Percentiles rank a stretch among this genome's conserved stretches.
phyloP scores from a whole-genome alignment of 768 basidiomycete species.

The Termitomyces sp. region DNA sequence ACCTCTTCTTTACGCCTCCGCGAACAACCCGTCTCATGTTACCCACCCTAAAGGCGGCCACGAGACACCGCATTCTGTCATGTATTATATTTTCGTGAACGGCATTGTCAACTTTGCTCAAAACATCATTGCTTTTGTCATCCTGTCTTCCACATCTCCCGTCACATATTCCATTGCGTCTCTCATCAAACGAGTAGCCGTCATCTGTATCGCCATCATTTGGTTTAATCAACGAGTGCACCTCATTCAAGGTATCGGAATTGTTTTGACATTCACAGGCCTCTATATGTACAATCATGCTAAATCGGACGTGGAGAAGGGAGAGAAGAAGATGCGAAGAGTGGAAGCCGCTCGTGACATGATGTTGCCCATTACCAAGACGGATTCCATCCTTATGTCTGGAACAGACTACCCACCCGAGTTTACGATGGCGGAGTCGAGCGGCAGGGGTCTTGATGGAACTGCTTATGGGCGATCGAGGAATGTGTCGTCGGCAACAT shows the following conservation, averaged over 20 bases:
- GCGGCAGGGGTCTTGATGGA: conserved; percentile 26
- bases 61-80: conserved; percentile 53
- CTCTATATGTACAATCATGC: conserved; percentile 96
- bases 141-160: conserved; percentile 92
- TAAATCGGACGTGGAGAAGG: conserved; percentile 87
- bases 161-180: conserved; percentile 99
- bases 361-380: conserved; percentile 63
- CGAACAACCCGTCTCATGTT: conserved; percentile 33
- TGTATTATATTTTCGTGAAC: conserved; percentile 86
- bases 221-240: conserved; percentile 93
- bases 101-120: conserved; percentile 95
- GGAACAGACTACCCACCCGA: conserved; percentile 34
- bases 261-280: conserved; percentile 82
- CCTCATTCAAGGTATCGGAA: conserved; percentile 83
- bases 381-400: conserved; percentile 47
- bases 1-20: conserved; percentile 51
- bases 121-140: conserved; percentile 96
- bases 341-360: conserved; percentile 68
- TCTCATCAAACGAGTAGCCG: conserved; percentile 94
- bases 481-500: conserved; percentile 23
- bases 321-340: conserved; percentile 82
- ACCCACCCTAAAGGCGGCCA: conserved; percentile 42
- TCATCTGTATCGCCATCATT: conserved; percentile 95
- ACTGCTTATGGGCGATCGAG: conserved; percentile 34
- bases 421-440: conserved; percentile 24